phyloP scores from a whole-genome alignment of 129 eudicot genomes.

The Flaveria linearis region DNA sequence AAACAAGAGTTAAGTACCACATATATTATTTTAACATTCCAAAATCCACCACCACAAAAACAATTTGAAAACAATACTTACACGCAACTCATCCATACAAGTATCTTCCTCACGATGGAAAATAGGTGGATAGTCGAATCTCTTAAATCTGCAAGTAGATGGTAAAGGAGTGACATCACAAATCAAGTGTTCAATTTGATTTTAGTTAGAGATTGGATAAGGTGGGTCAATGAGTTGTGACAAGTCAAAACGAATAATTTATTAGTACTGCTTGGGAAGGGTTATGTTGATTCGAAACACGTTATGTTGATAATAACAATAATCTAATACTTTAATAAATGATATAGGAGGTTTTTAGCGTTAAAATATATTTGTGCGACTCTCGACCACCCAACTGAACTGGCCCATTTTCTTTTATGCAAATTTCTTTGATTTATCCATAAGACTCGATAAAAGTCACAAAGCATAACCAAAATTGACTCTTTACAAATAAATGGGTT shows the following conservation, averaged over 20 bases:
- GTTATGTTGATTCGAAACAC: background rate
- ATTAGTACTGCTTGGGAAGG: background rate
- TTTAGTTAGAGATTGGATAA: slow-evolving; percentile 6
- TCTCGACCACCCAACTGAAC: background rate
- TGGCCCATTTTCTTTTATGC: background rate
- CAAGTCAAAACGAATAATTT: no score
- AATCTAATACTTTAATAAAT: background rate
- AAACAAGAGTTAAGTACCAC: background rate
- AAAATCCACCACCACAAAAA: background rate
- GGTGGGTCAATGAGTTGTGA: background rate
- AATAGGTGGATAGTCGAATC: slow-evolving; percentile 88
- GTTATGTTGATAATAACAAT: background rate
- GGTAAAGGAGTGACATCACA: slow-evolving; percentile 8
- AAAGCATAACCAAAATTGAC: background rate
- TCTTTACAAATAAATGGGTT: background rate
- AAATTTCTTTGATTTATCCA: slow-evolving; percentile 12
- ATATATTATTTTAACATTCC: background rate
- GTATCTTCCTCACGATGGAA: slow-evolving; percentile 89
- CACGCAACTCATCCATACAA: slow-evolving; percentile 80
- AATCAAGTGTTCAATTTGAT: slow-evolving; percentile 1
- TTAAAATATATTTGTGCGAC: background rate
- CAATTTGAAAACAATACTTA: slow-evolving; percentile 40
- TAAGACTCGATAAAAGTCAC: background rate
- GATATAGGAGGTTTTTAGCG: background rate
- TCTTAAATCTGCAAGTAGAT: slow-evolving; percentile 70